Percentiles rank a stretch among this genome's conserved stretches.
Evolutionary conservation across 495 filamentous ascomycete species (phyloP).

Genomic region (Podospora comata): DNA sequence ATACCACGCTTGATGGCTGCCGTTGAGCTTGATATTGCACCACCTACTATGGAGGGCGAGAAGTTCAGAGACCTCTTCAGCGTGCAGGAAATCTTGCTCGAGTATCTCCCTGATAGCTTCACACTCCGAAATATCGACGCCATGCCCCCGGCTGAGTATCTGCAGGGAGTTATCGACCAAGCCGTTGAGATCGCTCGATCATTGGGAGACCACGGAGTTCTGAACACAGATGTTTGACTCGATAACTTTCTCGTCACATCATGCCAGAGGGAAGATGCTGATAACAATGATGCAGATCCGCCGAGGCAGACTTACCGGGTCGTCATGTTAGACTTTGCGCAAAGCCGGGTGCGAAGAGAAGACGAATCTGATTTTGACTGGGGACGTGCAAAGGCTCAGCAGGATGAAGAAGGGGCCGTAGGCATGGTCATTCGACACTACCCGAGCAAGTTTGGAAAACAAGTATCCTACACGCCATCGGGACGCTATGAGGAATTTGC

Average conservation of each 20-base stretch:
- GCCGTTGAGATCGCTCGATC: not conserved
- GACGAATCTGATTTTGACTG: slow-evolving; percentile 27
- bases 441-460: slow-evolving; percentile 1
- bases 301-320: slow-evolving; percentile 18
- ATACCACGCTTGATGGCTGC: not conserved
- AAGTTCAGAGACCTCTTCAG: not conserved
- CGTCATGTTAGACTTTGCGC: slow-evolving; percentile 35
- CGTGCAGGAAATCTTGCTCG: not conserved
- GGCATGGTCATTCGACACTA: slow-evolving; percentile 28
- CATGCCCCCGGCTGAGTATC: not conserved
- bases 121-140: not conserved
- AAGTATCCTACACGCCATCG: not conserved
- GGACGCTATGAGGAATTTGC: not conserved
- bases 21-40: not conserved
- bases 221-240: slow-evolving; percentile 31
- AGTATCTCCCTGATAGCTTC: not conserved
- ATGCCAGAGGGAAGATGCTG: not conserved
- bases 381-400: slow-evolving; percentile 22
- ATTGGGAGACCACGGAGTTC: slow-evolving; percentile 26
- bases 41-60: not conserved
- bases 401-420: slow-evolving; percentile 33
- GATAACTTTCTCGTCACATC: slow-evolving; percentile 32
- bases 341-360: slow-evolving; percentile 27
- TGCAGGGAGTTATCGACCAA: slow-evolving; percentile 7
- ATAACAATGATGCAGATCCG: not conserved